phyloP scores from a whole-genome alignment of 169 alveolate species.

The Eimeria praecox region DNA sequence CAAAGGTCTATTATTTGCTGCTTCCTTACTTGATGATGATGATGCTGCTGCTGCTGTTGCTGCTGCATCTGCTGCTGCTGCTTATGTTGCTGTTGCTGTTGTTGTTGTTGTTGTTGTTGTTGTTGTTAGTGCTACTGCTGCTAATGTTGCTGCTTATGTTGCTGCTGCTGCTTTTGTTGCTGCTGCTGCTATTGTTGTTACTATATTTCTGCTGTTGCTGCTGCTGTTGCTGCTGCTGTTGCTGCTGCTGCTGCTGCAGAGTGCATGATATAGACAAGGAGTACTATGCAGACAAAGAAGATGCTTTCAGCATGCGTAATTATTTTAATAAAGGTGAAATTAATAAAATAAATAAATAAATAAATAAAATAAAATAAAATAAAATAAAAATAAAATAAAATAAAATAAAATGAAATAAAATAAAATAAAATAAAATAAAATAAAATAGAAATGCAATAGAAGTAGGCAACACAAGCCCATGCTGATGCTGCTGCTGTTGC shows the following conservation, averaged over 20 bases:
- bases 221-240: not conserved
- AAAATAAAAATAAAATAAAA: too few species aligned
- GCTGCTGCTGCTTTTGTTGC: too few species aligned
- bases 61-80: too few species aligned
- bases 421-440: too few species aligned
- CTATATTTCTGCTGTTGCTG: too few species aligned
- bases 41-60: too few species aligned
- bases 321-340: slow-evolving; percentile 42
- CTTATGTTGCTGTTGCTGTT: not conserved
- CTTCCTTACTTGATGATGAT: not conserved
- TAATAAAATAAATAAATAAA: too few species aligned
- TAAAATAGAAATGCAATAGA: too few species aligned
- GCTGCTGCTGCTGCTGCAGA: slow-evolving; percentile 8
- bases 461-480: not conserved
- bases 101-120: not conserved
- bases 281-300: slow-evolving; percentile 87
- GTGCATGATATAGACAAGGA: slow-evolving; percentile 79
- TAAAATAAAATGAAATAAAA: too few species aligned
- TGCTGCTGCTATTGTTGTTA: too few species aligned
- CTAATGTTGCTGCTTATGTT: too few species aligned
- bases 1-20: not conserved
- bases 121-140: not conserved
- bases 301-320: slow-evolving; percentile 85
- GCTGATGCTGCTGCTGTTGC: not conserved
- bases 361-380: too few species aligned